Conservation (phyloP, 148 eudicot species). For the Vaccinium darrowii region DNA sequence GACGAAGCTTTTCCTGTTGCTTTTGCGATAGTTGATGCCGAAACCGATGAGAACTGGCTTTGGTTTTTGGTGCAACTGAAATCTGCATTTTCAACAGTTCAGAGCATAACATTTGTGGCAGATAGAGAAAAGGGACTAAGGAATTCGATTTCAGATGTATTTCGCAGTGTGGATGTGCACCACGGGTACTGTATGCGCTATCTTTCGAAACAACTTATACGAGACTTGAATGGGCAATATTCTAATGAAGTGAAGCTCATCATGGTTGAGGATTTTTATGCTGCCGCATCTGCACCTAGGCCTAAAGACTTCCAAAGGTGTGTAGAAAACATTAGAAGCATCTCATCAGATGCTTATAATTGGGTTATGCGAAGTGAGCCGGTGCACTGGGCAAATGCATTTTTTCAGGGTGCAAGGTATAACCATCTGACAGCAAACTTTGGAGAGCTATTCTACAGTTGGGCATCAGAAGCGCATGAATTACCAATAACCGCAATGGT, state of each 20-base stretch:
- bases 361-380: conserved; percentile 82
- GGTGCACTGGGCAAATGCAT: conserved; percentile 82
- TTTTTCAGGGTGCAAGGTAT: conserved; percentile 74
- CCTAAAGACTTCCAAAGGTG: conserved; percentile 55
- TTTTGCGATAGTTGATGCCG: conserved; percentile 84
- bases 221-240: conserved; percentile 69
- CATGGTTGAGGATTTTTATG: conserved; percentile 69
- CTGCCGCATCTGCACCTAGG: conserved; percentile 70
- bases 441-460: conserved; percentile 77
- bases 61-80: conserved; percentile 83
- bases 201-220: conserved; percentile 54
- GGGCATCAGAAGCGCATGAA: conserved; percentile 92
- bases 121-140: conserved; percentile 74
- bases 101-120: conserved; percentile 68
- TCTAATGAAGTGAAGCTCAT: conserved; percentile 86
- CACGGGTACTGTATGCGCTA: conserved; percentile 79
- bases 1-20: conserved; percentile 91
- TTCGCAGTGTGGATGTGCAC: conserved; percentile 43
- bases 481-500: conserved; percentile 95
- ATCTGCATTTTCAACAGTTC: conserved; percentile 51
- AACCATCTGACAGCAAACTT: conserved; percentile 78
- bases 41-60: conserved; percentile 84
- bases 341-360: conserved; percentile 79
- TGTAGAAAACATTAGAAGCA: conserved; percentile 61
- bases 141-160: conserved; percentile 69